phyloP scores from a whole-genome alignment of 257 asterid genomes.

The Echium plantagineum region DNA sequence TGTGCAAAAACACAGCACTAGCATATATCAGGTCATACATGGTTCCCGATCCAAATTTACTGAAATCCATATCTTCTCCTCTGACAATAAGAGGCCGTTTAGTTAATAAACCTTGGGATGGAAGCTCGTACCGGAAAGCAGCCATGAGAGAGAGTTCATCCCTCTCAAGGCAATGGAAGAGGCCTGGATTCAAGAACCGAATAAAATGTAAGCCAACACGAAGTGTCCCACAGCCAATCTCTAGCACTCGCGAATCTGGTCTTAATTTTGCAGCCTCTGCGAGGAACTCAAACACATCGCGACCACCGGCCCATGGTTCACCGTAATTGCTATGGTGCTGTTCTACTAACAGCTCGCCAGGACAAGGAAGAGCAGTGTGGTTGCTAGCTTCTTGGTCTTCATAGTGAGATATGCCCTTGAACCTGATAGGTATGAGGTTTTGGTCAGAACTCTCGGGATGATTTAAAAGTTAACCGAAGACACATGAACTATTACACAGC shows the following conservation, averaged over 20 bases:
- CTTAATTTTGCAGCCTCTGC: slow-evolving; percentile 49
- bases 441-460: no score
- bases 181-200: slow-evolving; percentile 55
- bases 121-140: slow-evolving; percentile 82
- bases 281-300: slow-evolving; percentile 82
- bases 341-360: slow-evolving; percentile 83
- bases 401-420: slow-evolving; percentile 88
- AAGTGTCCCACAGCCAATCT: slow-evolving; percentile 95
- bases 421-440: slow-evolving; percentile 23
- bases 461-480: no score
- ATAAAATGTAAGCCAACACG: slow-evolving; percentile 93
- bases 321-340: slow-evolving; percentile 96
- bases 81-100: slow-evolving; percentile 79
- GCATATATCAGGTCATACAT: slow-evolving; percentile 70
- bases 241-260: slow-evolving; percentile 65
- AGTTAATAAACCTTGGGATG: slow-evolving; percentile 69
- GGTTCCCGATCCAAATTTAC: slow-evolving; percentile 49
- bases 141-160: slow-evolving; percentile 96
- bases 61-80: slow-evolving; percentile 91
- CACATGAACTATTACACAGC: no score
- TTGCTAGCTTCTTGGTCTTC: slow-evolving; percentile 66
- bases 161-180: slow-evolving; percentile 78
- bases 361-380: slow-evolving; percentile 91
- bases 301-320: slow-evolving; percentile 99
- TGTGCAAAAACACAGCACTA: slow-evolving; percentile 90